These are phyloP conservation scores for Suillus ampliporus DNA, from an alignment of 768 basidiomycete genomes.

Conservation along the genomic window DNA sequence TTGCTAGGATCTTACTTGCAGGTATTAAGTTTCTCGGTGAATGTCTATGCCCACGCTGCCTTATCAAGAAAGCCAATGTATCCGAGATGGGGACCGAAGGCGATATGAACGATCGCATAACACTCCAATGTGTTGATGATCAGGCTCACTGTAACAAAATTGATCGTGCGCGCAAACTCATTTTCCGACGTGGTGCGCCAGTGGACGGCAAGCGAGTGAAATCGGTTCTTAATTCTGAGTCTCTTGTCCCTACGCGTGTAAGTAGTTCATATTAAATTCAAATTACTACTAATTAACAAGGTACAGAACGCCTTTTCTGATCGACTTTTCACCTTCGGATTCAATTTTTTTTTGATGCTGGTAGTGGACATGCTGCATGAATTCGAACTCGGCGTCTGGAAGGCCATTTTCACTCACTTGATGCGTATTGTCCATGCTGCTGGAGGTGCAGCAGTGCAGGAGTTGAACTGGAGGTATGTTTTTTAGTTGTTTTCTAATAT, in stretches of 20 bases:
- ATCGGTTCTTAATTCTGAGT: background rate
- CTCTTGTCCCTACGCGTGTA: conserved; percentile 4
- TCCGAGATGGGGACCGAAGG: conserved; percentile 14
- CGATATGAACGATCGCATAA: conserved; percentile 10
- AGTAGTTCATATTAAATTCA: background rate
- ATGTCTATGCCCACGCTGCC: conserved; percentile 33
- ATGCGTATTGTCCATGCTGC: conserved; percentile 1
- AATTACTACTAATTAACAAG: background rate
- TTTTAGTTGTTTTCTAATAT: background rate
- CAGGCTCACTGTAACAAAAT: background rate
- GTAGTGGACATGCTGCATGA: conserved; percentile 28
- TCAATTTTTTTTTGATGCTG: conserved; percentile 20
- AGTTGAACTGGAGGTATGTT: conserved; percentile 4
- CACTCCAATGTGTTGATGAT: conserved; percentile 5
- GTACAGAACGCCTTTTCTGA: conserved; percentile 16
- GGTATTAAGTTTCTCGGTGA: conserved; percentile 28
- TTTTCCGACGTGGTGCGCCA: conserved; percentile 10
- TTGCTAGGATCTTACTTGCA: conserved; percentile 23
- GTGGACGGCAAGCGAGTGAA: conserved; percentile 9
- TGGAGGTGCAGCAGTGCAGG: background rate
- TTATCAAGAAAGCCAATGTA: conserved; percentile 23
- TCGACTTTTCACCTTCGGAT: conserved; percentile 3
- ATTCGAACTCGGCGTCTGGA: conserved; percentile 29
- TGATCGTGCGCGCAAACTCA: conserved; percentile 4
- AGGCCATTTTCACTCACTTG: conserved; percentile 20